Base-by-base conservation (phyloP, 1,284 basidiomycete genomes). In the Boletus sp. region DNA sequence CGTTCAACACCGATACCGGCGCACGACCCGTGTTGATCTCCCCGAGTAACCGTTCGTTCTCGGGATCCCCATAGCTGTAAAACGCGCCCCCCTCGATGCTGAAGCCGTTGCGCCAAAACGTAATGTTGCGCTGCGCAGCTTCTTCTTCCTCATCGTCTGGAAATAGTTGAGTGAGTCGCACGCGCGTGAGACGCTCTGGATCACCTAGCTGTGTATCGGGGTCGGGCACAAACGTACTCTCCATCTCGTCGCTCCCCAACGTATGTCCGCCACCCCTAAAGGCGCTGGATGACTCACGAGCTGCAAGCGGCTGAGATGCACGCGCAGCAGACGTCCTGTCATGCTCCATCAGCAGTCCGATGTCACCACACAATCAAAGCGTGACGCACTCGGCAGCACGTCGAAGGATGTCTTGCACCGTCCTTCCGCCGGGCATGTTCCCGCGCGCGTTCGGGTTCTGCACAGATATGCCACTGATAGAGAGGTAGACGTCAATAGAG, bases 81-180 rank as follows among this genome's bases (percentile, higher is more conserved):
- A 98, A 73, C 32, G 86, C 84, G 2, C 94, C 93, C 57, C 94
- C 91, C 59, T 95, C 93, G 48, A 99, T 82, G 38, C 85, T 88
- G 70, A 98, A 98, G 0, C 95, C 95, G 56, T 98, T 82, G 29
- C 84, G 77, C 95, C 96, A 99, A 69, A 99, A 93, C 0, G 89
- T 95, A 30, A 98, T 73, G 48, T 83, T 78, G 10, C 95, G 83
- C 39, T 86, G 80, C 0, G 78, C 88, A 0, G 79, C 74, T 49
- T 80, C 76, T 36, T 77, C 75, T 20, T 82, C 80, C 19, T 82
- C 80, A 7, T 74, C 78, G 20, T 38, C 57, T 57, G n/a, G 7
- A 27, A n/a, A 16, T 4, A 26, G n/a, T n/a, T 43, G 27, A 51
- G 46, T 16, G 14, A n/a, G 20, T 17, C 4, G 20, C 5, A 33